Evolutionary conservation across 306 rosid genomes (phyloP).

Genomic region (Ammopiptanthus mongolicus): DNA sequence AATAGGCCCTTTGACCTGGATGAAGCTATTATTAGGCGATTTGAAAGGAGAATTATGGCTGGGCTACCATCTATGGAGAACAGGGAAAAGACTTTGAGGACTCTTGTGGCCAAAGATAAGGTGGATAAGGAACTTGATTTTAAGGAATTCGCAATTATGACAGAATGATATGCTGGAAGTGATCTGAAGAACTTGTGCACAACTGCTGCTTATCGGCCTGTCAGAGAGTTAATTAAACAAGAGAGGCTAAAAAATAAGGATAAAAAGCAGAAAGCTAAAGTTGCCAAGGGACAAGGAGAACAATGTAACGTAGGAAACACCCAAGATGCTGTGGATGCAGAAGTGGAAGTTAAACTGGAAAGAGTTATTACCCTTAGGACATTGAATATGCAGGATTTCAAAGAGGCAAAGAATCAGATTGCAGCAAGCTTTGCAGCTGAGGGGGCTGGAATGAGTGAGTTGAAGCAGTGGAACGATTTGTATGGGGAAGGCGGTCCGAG

Average conservation of each 20-base stretch:
- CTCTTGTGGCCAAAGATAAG: constrained; percentile 67
- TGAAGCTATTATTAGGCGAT: constrained; percentile 95
- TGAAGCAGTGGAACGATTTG: constrained; percentile 85
- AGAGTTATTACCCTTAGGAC: constrained; percentile 76
- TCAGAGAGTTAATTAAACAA: constrained; percentile 76
- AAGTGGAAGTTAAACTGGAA: constrained; percentile 32
- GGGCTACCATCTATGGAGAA: constrained; percentile 83
- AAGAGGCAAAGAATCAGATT: constrained; percentile 81
- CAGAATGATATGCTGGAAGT: constrained; percentile 93
- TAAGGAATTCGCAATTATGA: constrained; percentile 73
- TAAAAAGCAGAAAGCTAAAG: constrained; percentile 54
- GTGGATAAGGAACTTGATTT: constrained; percentile 56
- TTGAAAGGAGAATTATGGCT: constrained; percentile 90
- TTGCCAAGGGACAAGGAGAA: constrained; percentile 17
- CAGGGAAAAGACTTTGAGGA: constrained; percentile 77
- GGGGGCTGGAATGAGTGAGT: constrained; percentile 81
- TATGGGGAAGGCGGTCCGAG: constrained; percentile 95
- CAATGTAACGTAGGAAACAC: not conserved
- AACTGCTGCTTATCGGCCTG: constrained; percentile 92
- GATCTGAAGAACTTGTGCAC: constrained; percentile 92
- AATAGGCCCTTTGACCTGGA: constrained; percentile 94
- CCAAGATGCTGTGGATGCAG: constrained; percentile 21
- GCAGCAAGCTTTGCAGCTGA: constrained; percentile 88
- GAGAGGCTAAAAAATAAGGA: constrained; percentile 86
- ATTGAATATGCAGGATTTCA: constrained; percentile 77